Evolutionary conservation across 2,329 filamentous ascomycete species (phyloP).

Genomic region (Aspergillus sp.): DNA sequence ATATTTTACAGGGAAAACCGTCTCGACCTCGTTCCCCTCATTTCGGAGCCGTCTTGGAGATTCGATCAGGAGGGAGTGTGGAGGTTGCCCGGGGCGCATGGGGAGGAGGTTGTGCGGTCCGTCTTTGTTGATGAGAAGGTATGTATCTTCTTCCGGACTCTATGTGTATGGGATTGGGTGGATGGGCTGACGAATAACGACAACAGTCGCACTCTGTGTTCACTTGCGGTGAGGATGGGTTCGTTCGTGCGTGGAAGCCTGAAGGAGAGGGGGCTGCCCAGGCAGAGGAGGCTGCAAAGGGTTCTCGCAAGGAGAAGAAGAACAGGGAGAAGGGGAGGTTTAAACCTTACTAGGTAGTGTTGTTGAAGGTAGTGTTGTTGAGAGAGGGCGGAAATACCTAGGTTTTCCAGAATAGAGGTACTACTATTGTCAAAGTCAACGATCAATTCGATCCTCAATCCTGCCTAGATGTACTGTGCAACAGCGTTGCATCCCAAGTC

Average conservation of each 20-base stretch:
- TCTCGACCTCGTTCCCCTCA: slow-evolving; percentile 47
- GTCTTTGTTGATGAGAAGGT: slow-evolving; percentile 49
- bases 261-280: slow-evolving; percentile 18
- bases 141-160: slow-evolving; percentile 15
- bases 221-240: slow-evolving; percentile 49
- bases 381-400: too few species aligned
- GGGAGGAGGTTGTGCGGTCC: slow-evolving; percentile 51
- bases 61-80: slow-evolving; percentile 44
- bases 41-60: slow-evolving; percentile 38
- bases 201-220: slow-evolving; percentile 42
- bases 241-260: slow-evolving; percentile 42
- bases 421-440: too few species aligned
- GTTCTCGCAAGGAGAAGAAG: slow-evolving; percentile 37
- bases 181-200: slow-evolving; percentile 6
- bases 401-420: too few species aligned
- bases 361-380: background rate
- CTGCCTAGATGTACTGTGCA: background rate
- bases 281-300: slow-evolving; percentile 22
- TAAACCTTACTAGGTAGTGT: slow-evolving; percentile 34
- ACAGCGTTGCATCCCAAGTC: background rate
- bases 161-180: background rate
- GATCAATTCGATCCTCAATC: background rate
- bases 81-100: slow-evolving; percentile 50
- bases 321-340: slow-evolving; percentile 38
- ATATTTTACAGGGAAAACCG: slow-evolving; percentile 26